Percentiles rank a stretch among this genome's conserved stretches.
phyloP scores from a whole-genome alignment of 441 rosid species.

The Erysimum cheiri region DNA sequence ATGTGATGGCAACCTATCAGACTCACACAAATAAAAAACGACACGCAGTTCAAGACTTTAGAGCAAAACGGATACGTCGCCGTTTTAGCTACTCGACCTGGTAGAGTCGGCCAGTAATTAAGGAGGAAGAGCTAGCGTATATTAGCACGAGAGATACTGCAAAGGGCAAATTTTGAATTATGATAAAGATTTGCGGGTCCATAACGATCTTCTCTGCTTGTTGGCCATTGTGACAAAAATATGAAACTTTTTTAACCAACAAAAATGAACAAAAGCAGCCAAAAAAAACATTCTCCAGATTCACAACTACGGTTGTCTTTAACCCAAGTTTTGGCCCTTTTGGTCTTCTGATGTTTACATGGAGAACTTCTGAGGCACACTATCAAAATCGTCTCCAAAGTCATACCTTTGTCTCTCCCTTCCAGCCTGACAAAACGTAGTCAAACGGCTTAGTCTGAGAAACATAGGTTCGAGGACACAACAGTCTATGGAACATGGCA shows the following conservation, averaged over 20 bases:
- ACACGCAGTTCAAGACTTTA: background rate
- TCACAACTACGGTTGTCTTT: slow-evolving; percentile 29
- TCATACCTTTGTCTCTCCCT: slow-evolving; percentile 90
- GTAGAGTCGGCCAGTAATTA: too few species aligned
- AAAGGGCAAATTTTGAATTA: background rate
- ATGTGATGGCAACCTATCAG: background rate
- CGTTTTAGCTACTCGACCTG: background rate
- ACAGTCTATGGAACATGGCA: slow-evolving; percentile 18
- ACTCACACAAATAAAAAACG: background rate
- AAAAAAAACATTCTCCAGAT: slow-evolving; percentile 25
- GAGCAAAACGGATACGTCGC: background rate
- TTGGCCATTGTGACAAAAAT: slow-evolving; percentile 27
- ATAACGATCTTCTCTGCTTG: slow-evolving; percentile 31
- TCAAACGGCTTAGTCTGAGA: slow-evolving; percentile 21
- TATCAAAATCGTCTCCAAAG: slow-evolving; percentile 83
- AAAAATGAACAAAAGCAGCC: slow-evolving; percentile 8
- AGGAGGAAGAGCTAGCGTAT: background rate
- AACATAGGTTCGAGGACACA: slow-evolving; percentile 17
- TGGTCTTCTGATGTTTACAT: slow-evolving; percentile 45
- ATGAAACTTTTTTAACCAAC: slow-evolving; percentile 34
- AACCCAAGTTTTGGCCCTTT: slow-evolving; percentile 19
- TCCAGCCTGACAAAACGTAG: slow-evolving; percentile 64
- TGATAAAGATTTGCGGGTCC: slow-evolving; percentile 13
- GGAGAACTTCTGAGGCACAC: slow-evolving; percentile 89
- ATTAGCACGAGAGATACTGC: background rate